Percentiles rank a stretch among this genome's conserved stretches.
phyloP scores from a whole-genome alignment of 352 stramenopile genomes.

The Globisporangium okanoganense region DNA sequence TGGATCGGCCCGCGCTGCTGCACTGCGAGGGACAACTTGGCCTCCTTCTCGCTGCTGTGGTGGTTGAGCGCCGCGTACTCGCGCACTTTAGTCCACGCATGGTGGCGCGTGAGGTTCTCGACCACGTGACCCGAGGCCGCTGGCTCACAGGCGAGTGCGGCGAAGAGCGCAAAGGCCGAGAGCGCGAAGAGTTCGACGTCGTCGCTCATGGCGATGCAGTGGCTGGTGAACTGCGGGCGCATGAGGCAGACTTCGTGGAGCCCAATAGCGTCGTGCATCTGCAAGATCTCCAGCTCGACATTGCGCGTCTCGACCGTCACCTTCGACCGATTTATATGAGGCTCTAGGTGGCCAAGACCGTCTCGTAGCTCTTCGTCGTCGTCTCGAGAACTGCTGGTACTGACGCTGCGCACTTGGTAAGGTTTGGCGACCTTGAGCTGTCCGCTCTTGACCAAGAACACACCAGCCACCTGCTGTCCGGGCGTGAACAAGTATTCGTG shows the following conservation, averaged over 20 bases:
- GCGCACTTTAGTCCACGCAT: constrained; percentile 50
- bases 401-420: background rate
- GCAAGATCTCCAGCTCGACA: background rate
- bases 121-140: constrained; percentile 28
- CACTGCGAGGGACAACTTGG: constrained; percentile 31
- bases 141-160: constrained; percentile 23
- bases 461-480: background rate
- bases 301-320: constrained; percentile 1
- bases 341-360: background rate
- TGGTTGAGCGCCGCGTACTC: constrained; percentile 58
- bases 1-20: constrained; percentile 46
- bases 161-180: constrained; percentile 25
- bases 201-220: constrained; percentile 36
- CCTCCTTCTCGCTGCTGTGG: constrained; percentile 40
- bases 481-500: constrained; percentile 4
- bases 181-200: constrained; percentile 34
- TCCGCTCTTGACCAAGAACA: constrained; percentile 2
- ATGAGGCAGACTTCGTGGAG: constrained; percentile 19
- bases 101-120: constrained; percentile 37
- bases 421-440: background rate
- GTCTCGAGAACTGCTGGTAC: background rate
- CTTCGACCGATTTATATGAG: background rate
- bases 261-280: background rate
- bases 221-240: constrained; percentile 34
- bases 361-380: background rate